Base-by-base conservation (phyloP, 2,329 filamentous ascomycete species). In the Scleromitrula shiraiana region DNA sequence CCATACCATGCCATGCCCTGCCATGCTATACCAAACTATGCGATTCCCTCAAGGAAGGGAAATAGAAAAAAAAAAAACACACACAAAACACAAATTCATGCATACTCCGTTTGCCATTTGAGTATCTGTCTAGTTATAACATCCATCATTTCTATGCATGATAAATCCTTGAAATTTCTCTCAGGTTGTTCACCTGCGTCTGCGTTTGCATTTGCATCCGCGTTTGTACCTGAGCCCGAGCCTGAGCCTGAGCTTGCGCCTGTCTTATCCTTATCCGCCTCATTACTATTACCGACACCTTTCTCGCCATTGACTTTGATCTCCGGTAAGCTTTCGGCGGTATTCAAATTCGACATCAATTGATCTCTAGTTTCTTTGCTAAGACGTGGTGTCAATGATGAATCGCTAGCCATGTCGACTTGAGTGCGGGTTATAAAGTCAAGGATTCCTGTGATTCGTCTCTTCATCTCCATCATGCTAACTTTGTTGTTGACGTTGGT, bases 381-480 rank as follows among this genome's bases (percentile, higher is more conserved):
- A 42, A 56, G 55, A 73, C 66, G 59, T 71, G 65, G 35, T 62
- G 65, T 39, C 67, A 67, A 60, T 45, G 32, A 38, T 6, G 67
- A 72, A 65, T 82, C 83, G 24, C 78, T 80, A 2, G 87, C 88
- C 67, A 95, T 77, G 61, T 96, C 90, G 6, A 95, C 75, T 65
- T 96, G 89, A 49, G 88, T 91, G 56, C 88, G 81, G 4, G 85
- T 83, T 54, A 96, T 95, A 62, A 91, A 96, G 57, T 93, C 88
- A 50, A 95, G 75, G 62, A 96, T 94, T 17, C 79, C 85, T 4
- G 85, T 79, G 5, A 90, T 88, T 8, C 88, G 83, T 55, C 86
- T 80, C 67, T 86, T 88, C 80, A 95, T 89, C 62, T 95, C 89
- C 51, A 83, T 83, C 82, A 94, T 86, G 23, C 82, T 90, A 49